Evolutionary conservation across 192 early-diverging fungal species (phyloP), one percentile per base, ranked within the genome.

Genomic region (Podila horticola): DNA sequence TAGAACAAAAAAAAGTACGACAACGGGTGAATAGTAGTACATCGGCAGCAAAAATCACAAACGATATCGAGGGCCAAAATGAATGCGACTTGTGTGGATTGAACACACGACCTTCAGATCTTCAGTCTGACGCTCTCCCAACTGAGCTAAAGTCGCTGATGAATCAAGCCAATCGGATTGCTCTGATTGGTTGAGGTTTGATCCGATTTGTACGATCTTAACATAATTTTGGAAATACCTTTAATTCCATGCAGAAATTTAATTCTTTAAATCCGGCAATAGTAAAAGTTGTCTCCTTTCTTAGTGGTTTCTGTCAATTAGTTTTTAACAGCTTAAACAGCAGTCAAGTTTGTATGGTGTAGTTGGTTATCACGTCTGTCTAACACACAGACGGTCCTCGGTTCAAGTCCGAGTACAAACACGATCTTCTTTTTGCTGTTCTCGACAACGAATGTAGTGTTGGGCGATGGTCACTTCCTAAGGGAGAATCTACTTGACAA

Each of bases 61-160:
- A 3, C 9, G 0, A 36, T 1, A 36, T 36, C 34, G 6, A 36
- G 8, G 6, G 34, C 10, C 52, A 73, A 60, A 73, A 41, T 12
- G 26, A 34, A 30, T 74, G 72, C 72, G 72, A 67, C 72, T 49
- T 79, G 75, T 79, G 83, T 75, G 83, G 83, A 84, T 83, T 73
- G 83, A 83, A 83, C 83, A 83, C 81, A 69, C 70, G 86, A 84
- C 85, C 85, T 86, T 85, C 75, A 86, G 85, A 86, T 86, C 85
- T 86, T 86, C 85, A 86, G 85, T 86, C 84, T 86, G 75, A 86
- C 84, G 84, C 84, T 86, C 84, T 84, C 84, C 84, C 84, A 85
- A 76, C 81, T 85, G 84, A 85, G 84, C 84, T 85, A 85, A 82
- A 66, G 74, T 71, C 74, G 74, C 74, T 48, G 20, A 26, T 36